phyloP scores from a whole-genome alignment of 495 filamentous ascomycete genomes.

The Oleoguttula mirabilis region DNA sequence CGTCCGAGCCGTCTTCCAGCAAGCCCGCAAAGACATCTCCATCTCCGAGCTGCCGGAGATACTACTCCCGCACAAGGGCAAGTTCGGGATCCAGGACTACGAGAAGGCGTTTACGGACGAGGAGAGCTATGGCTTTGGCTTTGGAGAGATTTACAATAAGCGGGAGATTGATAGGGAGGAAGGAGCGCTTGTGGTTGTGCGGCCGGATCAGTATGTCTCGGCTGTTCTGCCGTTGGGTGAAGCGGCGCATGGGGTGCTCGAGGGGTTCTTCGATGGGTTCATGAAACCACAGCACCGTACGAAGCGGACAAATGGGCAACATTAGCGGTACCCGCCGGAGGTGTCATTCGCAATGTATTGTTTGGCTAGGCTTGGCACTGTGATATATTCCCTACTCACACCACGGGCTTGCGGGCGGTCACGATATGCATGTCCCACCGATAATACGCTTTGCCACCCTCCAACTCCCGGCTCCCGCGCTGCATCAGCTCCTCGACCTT shows the following conservation, averaged over 20 bases:
- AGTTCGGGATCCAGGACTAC: conserved; percentile 37
- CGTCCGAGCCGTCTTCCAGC: conserved; percentile 16
- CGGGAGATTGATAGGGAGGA: conserved; percentile 48
- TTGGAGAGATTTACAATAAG: conserved; percentile 48
- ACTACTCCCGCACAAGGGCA: conserved; percentile 17
- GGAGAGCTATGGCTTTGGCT: conserved; percentile 37
- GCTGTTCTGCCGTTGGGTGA: conserved; percentile 15
- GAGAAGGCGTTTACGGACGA: conserved; percentile 57
- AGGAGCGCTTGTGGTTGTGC: conserved; percentile 50
- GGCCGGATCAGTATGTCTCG: conserved; percentile 57
- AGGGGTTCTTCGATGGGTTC: conserved; percentile 15
- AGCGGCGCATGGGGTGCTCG: conserved; percentile 2
- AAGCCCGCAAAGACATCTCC: conserved; percentile 1
- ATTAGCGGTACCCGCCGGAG: too few relatives aligned
- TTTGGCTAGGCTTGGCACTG: too few relatives aligned
- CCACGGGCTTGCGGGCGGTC: not conserved
- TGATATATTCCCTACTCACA: too few relatives aligned
- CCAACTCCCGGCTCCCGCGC: not conserved
- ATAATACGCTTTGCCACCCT: not conserved
- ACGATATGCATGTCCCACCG: conserved; percentile 1
- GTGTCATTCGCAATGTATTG: too few relatives aligned
- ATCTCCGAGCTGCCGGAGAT: conserved; percentile 14
- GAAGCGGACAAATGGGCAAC: conserved; percentile 12
- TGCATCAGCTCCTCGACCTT: not conserved
- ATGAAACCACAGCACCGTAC: conserved; percentile 7